Evolutionary conservation across 2,329 filamentous ascomycete species (phyloP).

Genomic region (Cytospora chrysosperma): DNA sequence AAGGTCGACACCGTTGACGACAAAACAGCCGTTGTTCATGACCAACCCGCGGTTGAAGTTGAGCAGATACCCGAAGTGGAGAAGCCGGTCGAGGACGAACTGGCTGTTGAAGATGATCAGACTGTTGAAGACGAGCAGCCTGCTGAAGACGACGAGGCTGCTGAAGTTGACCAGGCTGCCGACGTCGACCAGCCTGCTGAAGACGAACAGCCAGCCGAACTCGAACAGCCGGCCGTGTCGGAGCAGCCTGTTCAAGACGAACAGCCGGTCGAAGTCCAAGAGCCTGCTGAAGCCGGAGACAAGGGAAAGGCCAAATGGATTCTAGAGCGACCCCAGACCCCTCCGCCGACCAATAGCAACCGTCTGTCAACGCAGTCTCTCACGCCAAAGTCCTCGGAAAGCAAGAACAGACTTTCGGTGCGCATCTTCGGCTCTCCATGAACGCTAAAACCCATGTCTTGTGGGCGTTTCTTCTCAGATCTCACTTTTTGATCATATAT

Average conservation of each 20-base stretch:
- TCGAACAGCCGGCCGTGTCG: neutral
- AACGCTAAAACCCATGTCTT: neutral
- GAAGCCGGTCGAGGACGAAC: neutral
- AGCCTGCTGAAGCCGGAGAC: neutral
- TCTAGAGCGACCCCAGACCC: slow-evolving; percentile 17
- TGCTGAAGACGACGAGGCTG: neutral
- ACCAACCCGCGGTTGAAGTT: neutral
- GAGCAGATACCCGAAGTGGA: neutral
- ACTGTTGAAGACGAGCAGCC: neutral
- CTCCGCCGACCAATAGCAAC: slow-evolving; percentile 16
- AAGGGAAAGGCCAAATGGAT: neutral
- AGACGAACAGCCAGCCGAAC: neutral
- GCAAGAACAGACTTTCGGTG: slow-evolving; percentile 5
- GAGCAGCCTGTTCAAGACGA: neutral
- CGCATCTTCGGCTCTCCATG: neutral
- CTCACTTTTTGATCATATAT: slow-evolving; percentile 19
- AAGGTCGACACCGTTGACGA: neutral
- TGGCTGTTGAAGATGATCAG: neutral
- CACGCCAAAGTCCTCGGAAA: slow-evolving; percentile 16
- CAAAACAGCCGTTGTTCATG: neutral
- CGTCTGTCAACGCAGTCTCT: slow-evolving; percentile 24
- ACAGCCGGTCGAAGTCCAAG: neutral
- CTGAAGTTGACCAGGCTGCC: neutral
- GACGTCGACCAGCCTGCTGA: neutral
- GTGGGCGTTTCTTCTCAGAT: neutral